These are phyloP conservation scores for Phaeophleospora eucalypticola DNA, from an alignment of 2,329 filamentous ascomycete species.

Conservation along the genomic window DNA sequence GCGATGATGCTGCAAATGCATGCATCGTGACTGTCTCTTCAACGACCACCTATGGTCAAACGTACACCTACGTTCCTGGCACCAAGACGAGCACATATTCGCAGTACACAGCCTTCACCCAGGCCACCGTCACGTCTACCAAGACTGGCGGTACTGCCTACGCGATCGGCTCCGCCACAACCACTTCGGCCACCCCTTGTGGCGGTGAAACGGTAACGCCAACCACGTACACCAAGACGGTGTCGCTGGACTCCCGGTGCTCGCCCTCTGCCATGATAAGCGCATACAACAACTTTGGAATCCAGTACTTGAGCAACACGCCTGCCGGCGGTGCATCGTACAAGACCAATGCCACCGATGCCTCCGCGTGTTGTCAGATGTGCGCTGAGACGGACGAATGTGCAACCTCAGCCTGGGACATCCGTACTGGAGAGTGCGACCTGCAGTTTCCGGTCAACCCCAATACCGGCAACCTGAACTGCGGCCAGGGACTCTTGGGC, in stretches of 20 bases:
- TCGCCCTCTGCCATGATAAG: slow-evolving; percentile 28
- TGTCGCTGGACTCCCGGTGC: slow-evolving; percentile 30
- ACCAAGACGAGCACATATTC: slow-evolving; percentile 28
- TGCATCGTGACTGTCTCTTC: slow-evolving; percentile 29
- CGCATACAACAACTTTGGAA: slow-evolving; percentile 26
- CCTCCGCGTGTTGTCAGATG: slow-evolving; percentile 30
- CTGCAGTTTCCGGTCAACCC: slow-evolving; percentile 28
- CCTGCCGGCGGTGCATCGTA: slow-evolving; percentile 26
- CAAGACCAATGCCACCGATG: slow-evolving; percentile 26
- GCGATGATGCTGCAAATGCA: slow-evolving; percentile 10
- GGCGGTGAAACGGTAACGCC: slow-evolving; percentile 22
- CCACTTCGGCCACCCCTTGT: slow-evolving; percentile 20
- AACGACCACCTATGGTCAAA: slow-evolving; percentile 29
- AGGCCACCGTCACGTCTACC: slow-evolving; percentile 29
- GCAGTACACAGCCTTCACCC: slow-evolving; percentile 27
- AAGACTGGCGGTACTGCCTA: slow-evolving; percentile 28
- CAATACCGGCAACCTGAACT: slow-evolving; percentile 26
- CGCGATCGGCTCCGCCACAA: slow-evolving; percentile 26
- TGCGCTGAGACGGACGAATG: slow-evolving; percentile 29
- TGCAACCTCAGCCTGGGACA: slow-evolving; percentile 30
- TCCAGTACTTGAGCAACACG: slow-evolving; percentile 25
- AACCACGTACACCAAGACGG: slow-evolving; percentile 20
- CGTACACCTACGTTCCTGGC: slow-evolving; percentile 25
- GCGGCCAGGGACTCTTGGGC: slow-evolving; percentile 25
- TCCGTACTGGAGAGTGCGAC: slow-evolving; percentile 25